Evolutionary conservation across 2,329 filamentous ascomycete genomes (phyloP).

Genomic region (Tolypocladium album): DNA sequence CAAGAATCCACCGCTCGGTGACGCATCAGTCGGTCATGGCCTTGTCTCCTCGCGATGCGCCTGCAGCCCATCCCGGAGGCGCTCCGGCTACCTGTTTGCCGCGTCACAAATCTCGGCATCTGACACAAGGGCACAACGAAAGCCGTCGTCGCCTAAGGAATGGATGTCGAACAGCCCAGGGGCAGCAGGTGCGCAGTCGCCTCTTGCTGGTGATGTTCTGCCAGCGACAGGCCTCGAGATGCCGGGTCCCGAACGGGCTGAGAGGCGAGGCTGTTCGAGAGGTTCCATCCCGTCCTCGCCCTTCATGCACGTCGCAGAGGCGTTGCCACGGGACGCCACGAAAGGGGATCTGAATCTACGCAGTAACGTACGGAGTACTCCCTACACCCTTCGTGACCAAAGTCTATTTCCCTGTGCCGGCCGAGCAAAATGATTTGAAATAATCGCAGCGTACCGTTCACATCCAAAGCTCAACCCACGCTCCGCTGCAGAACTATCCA

Average conservation of each 20-base stretch:
- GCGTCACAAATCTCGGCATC: background rate
- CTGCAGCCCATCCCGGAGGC: background rate
- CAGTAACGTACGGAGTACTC: too few relatives aligned
- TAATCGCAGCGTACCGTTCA: background rate
- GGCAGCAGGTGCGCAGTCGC: background rate
- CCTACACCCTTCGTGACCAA: background rate
- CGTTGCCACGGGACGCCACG: too few relatives aligned
- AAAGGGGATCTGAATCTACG: too few relatives aligned
- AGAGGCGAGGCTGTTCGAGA: background rate
- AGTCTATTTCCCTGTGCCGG: background rate
- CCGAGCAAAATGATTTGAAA: too few relatives aligned
- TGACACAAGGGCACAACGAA: background rate
- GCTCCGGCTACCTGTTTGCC: background rate
- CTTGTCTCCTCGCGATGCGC: too few relatives aligned
- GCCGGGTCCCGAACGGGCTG: background rate
- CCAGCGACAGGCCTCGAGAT: background rate
- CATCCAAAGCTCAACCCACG: background rate
- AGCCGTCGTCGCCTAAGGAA: background rate
- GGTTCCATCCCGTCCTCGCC: too few relatives aligned
- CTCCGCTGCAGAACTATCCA: background rate
- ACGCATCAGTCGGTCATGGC: background rate
- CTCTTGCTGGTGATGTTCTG: background rate
- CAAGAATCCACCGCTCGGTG: background rate
- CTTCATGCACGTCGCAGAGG: too few relatives aligned
- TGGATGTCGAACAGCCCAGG: background rate